A percentile compares a stretch with the other conserved stretches of the same genome.
These are phyloP conservation scores for Cymbidium sinense DNA, from an alignment of 106 monocot species.

Conservation along the genomic window DNA sequence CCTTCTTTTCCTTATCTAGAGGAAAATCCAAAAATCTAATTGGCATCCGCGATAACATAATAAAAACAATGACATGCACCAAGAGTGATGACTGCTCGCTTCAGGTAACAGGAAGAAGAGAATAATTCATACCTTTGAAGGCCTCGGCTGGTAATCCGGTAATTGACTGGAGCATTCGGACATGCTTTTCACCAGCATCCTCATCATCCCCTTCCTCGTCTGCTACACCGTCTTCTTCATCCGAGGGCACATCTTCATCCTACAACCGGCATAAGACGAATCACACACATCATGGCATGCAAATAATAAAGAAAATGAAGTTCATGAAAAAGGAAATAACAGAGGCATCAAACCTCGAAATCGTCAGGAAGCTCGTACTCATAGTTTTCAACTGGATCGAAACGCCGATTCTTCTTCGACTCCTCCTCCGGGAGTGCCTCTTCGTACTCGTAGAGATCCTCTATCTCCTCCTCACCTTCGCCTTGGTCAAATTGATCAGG, in stretches of 20 bases:
- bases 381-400: slow-evolving; percentile 78
- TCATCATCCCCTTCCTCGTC: slow-evolving; percentile 15
- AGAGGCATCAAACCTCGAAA: slow-evolving; percentile 44
- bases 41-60: not conserved
- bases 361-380: slow-evolving; percentile 88
- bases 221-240: slow-evolving; percentile 11
- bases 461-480: slow-evolving; percentile 6
- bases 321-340: not conserved
- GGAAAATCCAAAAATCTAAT: not conserved
- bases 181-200: slow-evolving; percentile 37
- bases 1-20: slow-evolving; percentile 38
- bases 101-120: not conserved
- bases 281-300: not conserved
- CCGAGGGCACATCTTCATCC: slow-evolving; percentile 69
- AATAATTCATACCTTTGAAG: slow-evolving; percentile 53
- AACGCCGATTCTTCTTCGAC: slow-evolving; percentile 68
- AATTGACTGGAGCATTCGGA: slow-evolving; percentile 69
- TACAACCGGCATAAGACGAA: slow-evolving; percentile 10
- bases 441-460: slow-evolving; percentile 77
- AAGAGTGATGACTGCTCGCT: not conserved
- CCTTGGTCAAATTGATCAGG: slow-evolving; percentile 12
- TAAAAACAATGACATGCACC: not conserved
- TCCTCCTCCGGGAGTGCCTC: slow-evolving; percentile 75
- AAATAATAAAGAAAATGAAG: not conserved
- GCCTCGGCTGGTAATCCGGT: slow-evolving; percentile 68